These are phyloP conservation scores for Fusarium metavorans DNA, from an alignment of 2,329 filamentous ascomycete genomes.

Conservation along the genomic window DNA sequence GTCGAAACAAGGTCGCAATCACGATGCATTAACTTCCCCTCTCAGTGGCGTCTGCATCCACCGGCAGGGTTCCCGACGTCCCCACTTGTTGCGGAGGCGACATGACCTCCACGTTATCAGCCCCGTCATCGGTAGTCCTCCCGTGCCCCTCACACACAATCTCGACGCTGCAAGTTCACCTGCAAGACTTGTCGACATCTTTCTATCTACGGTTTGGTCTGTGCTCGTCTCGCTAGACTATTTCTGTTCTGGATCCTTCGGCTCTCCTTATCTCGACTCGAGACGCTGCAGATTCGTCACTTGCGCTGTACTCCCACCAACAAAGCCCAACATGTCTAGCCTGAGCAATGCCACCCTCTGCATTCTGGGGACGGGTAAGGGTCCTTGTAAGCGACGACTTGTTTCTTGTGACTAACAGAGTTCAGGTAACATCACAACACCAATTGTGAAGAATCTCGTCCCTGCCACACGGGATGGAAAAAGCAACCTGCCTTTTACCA, in stretches of 20 bases:
- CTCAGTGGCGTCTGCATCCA: constrained; percentile 4
- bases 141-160: constrained; percentile 24
- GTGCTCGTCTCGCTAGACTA: background rate
- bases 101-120: constrained; percentile 14
- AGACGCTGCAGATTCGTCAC: background rate
- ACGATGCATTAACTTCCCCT: background rate
- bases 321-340: constrained; percentile 28
- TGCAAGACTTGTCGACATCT: constrained; percentile 32
- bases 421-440: constrained; percentile 49
- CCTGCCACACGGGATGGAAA: constrained; percentile 13
- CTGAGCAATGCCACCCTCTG: constrained; percentile 39
- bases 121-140: constrained; percentile 21
- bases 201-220: constrained; percentile 31
- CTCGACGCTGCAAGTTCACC: constrained; percentile 1
- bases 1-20: background rate
- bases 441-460: constrained; percentile 44
- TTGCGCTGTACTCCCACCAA: background rate
- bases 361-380: constrained; percentile 40
- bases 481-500: constrained; percentile 36
- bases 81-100: constrained; percentile 9
- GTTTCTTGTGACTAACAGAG: background rate
- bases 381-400: fast-evolving
- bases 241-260: background rate
- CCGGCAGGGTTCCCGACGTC: constrained; percentile 18
- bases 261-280: background rate